Conservation (phyloP, 768 basidiomycete genomes). For the Lepiota brunneoincarnata region DNA sequence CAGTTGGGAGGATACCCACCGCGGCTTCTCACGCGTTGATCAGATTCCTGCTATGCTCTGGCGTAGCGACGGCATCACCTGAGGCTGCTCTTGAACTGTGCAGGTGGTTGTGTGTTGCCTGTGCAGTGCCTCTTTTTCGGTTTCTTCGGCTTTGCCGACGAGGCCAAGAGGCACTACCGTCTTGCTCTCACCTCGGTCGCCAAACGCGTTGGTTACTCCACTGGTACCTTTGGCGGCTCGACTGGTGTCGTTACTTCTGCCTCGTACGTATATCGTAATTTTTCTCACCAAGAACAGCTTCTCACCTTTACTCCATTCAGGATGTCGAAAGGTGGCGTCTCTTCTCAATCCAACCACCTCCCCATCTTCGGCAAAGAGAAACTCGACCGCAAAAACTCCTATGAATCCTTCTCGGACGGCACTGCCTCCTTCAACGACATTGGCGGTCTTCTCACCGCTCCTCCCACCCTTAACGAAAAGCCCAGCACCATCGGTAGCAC, state of each 20-base stretch:
- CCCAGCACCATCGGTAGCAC: constrained; percentile 37
- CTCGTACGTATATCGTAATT: constrained; percentile 17
- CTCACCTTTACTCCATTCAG: constrained; percentile 10
- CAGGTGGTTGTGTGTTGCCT: constrained; percentile 46
- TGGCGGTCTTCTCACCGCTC: not conserved
- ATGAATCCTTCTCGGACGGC: constrained; percentile 4
- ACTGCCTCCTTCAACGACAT: not conserved
- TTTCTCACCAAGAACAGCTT: not conserved
- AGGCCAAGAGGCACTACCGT: constrained; percentile 54
- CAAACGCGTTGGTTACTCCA: constrained; percentile 32
- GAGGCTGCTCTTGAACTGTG: constrained; percentile 38
- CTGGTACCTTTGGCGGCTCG: constrained; percentile 19
- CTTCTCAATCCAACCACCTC: not conserved
- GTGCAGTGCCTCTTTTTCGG: constrained; percentile 58
- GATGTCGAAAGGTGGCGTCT: constrained; percentile 1
- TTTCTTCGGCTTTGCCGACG: constrained; percentile 67
- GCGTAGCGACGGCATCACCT: constrained; percentile 24
- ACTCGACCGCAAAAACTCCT: constrained; percentile 2
- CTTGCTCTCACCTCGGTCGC: constrained; percentile 35
- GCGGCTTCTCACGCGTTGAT: constrained; percentile 41
- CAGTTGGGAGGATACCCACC: constrained; percentile 50
- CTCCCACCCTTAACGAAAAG: not conserved
- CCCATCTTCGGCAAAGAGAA: not conserved
- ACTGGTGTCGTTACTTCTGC: constrained; percentile 23
- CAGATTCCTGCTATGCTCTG: constrained; percentile 41